These are phyloP conservation scores for Neckera pumila DNA, from an alignment of 225 moss, liverwort and hornwort species.

Conservation along the genomic window DNA sequence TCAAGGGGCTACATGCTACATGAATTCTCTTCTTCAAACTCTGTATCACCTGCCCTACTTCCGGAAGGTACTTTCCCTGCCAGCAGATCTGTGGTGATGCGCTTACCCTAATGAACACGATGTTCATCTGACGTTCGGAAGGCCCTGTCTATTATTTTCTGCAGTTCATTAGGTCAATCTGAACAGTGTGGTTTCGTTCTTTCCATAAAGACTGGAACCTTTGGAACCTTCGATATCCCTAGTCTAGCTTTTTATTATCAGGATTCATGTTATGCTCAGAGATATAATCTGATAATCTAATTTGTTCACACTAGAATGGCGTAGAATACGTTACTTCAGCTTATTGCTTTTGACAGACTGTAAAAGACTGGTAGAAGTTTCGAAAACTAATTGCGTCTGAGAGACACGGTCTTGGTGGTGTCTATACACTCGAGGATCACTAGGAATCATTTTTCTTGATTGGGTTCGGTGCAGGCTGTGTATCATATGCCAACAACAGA, in stretches of 20 bases:
- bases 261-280: background rate
- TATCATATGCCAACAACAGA: conserved; percentile 99
- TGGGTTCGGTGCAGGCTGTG: conserved; percentile 54
- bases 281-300: background rate
- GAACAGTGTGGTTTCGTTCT: background rate
- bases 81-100: background rate
- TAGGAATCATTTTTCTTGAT: background rate
- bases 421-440: background rate
- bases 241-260: background rate
- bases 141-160: background rate
- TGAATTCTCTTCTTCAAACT: conserved; percentile 99
- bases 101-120: background rate
- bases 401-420: background rate
- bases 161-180: background rate
- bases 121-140: background rate
- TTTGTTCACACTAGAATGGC: background rate
- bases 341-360: background rate
- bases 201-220: background rate
- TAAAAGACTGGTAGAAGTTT: background rate
- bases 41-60: conserved; percentile 96
- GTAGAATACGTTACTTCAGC: background rate
- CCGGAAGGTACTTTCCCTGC: conserved; percentile 56
- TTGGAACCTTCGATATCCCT: background rate
- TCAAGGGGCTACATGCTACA: conserved; percentile 98
- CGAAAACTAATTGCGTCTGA: background rate